Base-by-base conservation (phyloP, 352 stramenopile genomes). In the Pythium biforme region DNA sequence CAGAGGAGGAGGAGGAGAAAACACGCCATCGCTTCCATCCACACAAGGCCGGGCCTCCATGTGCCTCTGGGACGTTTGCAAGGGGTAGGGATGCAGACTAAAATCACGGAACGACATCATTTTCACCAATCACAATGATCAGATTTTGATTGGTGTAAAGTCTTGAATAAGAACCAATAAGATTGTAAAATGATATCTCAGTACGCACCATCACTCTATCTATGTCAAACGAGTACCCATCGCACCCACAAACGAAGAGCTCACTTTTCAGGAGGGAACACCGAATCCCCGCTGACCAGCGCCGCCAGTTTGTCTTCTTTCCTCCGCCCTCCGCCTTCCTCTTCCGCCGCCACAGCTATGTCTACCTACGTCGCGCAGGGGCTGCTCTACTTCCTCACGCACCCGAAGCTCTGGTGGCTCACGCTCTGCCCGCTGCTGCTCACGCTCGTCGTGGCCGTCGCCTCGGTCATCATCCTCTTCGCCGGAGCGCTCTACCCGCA, bases 351-450 rank as follows among this genome's bases (percentile, higher is more conserved):
- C 37, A 7, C 46, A 4, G 11, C 51, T 11, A 89, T 87, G 80
- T 73, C 76, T 25, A 84, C 72, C 20, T 89, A 85, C 63, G 76
- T 75, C 45, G 58, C 79, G 20, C 68, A 78, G 52, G 80, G 80
- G 4, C 46, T 87, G 10, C 59, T 45, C 26, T 89, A 88, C 75
- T 89, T 88, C 60, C 27, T 73, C 53, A 67, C 73, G n/a, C 78
- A 89, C 53, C 80, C 82, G 59, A 58, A 66, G 23, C 67, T 92
- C 15, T 92, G 82, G 82, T 41, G 73, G 46, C 74, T 64, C 52
- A 72, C 75, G 50, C 37, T 90, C 14, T 87, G 74, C 37, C 80
- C 82, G 37, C 66, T 89, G 34, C 61, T 89, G 43, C 68, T 89
- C 48, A 90, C 76, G 12, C 46, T 89, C 11, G 58, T 85, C 9